Base-by-base conservation (phyloP, 345 rosid species). In the Salix purpurea region DNA sequence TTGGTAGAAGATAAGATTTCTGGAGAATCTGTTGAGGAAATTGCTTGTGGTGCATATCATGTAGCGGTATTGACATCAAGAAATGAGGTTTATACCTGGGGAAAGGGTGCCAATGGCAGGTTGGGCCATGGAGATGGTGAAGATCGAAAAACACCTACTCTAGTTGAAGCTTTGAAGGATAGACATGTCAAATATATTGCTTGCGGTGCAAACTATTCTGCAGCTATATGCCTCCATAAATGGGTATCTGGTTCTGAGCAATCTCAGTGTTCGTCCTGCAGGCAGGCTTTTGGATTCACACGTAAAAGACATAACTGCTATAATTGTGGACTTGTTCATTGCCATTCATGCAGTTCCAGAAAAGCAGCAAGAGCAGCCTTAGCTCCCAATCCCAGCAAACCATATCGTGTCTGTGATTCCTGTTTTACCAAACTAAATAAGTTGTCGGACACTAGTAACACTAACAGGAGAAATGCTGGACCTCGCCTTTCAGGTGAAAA, bases 61-160 rank as follows among this genome's bases (percentile, higher is more conserved):
- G 93, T 91, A 18, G 90, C 91, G 2, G 94, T 87, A 75, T 81
- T 95, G 77, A 93, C 96, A n/a, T 84, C 96, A 34, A 85, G 86
- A 79, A 93, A 91, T 66, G 97, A 93, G 82, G 93, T 93, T 34
- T 95, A 89, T 82, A 90, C 97, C 15, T 95, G 98, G 99, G 99
- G 99, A 1, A 95, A 90, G 79, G 98, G 99, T 78, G 98, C 99
- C 52, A 95, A 93, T 83, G 98, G 99, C 79, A 91, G 97, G 83
- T 74, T 95, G 86, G 99, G 99, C 67, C 98, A 91, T 73, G 98
- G 97, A 82, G 98, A 95, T 76, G 37, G 88, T 16, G 98, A 95
- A 83, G 99, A 95, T 81, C 89, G 96, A 52, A 93, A 91, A 78
- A 54, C 84, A 34, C 96, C 99, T 9, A 85, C 94, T 77, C 75